Evolutionary conservation across 1,139 yeast species (phyloP).

Genomic region (Suhomyces coccinellae): DNA sequence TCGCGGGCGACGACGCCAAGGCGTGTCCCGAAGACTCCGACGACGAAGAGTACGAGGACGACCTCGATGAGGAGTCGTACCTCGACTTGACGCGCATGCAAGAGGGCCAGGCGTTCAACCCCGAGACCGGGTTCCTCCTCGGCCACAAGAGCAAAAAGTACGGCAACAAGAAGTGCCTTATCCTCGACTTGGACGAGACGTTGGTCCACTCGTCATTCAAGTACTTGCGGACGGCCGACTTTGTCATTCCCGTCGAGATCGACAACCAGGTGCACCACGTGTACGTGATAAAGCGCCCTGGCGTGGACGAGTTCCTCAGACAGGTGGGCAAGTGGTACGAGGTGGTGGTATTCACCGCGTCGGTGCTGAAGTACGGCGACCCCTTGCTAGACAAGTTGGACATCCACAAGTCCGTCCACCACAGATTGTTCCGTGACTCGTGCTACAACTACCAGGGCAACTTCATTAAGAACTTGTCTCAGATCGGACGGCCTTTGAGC

Average conservation of each 20-base stretch:
- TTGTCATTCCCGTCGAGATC: conserved; percentile 73
- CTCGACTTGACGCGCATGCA: conserved; percentile 63
- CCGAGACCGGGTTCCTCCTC: conserved; percentile 62
- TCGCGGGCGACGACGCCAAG: conserved; percentile 7
- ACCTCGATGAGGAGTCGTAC: conserved; percentile 29
- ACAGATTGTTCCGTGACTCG: conserved; percentile 84
- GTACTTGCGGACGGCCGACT: conserved; percentile 88
- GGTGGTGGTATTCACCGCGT: conserved; percentile 95
- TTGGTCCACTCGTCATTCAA: conserved; percentile 94
- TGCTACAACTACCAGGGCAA: conserved; percentile 74
- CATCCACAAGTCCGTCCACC: conserved; percentile 71
- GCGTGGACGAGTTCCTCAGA: conserved; percentile 88
- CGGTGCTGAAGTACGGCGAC: conserved; percentile 93
- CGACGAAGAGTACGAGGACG: conserved; percentile 22
- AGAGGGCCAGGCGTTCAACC: conserved; percentile 65
- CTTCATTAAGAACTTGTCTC: conserved; percentile 89
- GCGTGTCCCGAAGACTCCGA: conserved; percentile 14
- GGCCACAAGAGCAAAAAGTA: conserved; percentile 40
- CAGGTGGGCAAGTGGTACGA: conserved; percentile 86
- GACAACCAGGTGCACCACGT: conserved; percentile 92
- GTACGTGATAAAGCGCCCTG: conserved; percentile 95
- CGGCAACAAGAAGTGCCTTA: conserved; percentile 74
- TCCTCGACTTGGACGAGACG: conserved; percentile 93
- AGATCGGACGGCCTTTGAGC: conserved; percentile 85
- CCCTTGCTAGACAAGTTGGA: conserved; percentile 91